Evolutionary conservation across 129 eudicot species (phyloP).

Genomic region (Oenanthe sinensis): DNA sequence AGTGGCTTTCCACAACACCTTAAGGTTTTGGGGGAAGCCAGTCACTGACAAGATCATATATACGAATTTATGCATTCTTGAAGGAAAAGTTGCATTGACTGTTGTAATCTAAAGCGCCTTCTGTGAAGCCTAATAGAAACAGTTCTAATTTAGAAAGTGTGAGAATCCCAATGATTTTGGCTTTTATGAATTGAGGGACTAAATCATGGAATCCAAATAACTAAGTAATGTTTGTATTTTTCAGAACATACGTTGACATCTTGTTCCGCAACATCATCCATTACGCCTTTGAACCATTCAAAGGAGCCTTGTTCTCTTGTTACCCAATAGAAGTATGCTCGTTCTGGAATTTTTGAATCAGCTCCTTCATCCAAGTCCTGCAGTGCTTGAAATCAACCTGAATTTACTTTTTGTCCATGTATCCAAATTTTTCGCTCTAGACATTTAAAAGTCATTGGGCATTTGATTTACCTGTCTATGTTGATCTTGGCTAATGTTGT

Average conservation of each 20-base stretch:
- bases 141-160: neutral
- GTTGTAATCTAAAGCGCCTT: neutral
- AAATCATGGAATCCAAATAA: neutral
- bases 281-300: conserved; percentile 96
- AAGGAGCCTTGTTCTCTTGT: conserved; percentile 96
- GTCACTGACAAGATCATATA: neutral
- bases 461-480: conserved; percentile 17
- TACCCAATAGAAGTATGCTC: conserved; percentile 96
- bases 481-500: conserved; percentile 24
- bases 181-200: neutral
- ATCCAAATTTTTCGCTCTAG: neutral
- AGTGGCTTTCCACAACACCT: neutral
- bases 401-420: neutral
- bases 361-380: neutral
- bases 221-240: neutral
- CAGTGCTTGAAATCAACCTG: neutral
- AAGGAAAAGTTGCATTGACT: neutral
- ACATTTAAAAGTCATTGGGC: neutral
- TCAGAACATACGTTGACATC: conserved; percentile 50
- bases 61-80: neutral
- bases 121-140: neutral
- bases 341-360: conserved; percentile 20
- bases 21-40: neutral
- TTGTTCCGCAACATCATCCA: conserved; percentile 83
- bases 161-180: neutral